A percentile compares a stretch with the other conserved stretches of the same genome.
These are phyloP conservation scores for Arachis monticola DNA, from an alignment of 331 rosid species.

Conservation along the genomic window DNA sequence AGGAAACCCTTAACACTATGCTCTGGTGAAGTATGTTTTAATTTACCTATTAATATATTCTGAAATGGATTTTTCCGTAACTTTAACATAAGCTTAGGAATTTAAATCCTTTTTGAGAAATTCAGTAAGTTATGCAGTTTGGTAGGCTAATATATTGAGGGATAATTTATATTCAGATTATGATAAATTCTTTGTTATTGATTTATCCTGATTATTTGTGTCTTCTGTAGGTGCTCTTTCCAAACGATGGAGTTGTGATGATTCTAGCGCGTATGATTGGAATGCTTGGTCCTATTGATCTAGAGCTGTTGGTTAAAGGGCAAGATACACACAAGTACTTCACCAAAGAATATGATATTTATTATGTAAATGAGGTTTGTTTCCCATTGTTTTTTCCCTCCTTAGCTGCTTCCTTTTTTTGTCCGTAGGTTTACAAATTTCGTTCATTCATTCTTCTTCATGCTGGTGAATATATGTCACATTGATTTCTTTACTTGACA, in stretches of 20 bases:
- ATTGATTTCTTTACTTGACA: conserved; percentile 5
- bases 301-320: conserved; percentile 83
- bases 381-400: conserved; percentile 19
- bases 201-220: conserved; percentile 16
- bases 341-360: conserved; percentile 86
- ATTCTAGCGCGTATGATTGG: conserved; percentile 91
- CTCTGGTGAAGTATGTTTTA: conserved; percentile 85
- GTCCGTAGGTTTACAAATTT: not conserved
- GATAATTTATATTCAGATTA: conserved; percentile 11
- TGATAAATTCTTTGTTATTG: conserved; percentile 10
- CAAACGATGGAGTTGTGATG: conserved; percentile 73
- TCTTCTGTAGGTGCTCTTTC: conserved; percentile 79
- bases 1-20: conserved; percentile 39
- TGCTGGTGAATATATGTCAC: not conserved
- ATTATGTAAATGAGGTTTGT: conserved; percentile 78
- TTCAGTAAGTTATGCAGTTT: not conserved
- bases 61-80: conserved; percentile 4
- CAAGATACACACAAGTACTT: conserved; percentile 90
- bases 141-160: conserved; percentile 3
- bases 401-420: not conserved
- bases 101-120: conserved; percentile 10
- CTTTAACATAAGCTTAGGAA: conserved; percentile 6
- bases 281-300: conserved; percentile 84
- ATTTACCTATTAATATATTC: conserved; percentile 26
- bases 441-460: not conserved